Evolutionary conservation across 2,329 filamentous ascomycete genomes (phyloP).

Genomic region (Penicillium brasilianum): DNA sequence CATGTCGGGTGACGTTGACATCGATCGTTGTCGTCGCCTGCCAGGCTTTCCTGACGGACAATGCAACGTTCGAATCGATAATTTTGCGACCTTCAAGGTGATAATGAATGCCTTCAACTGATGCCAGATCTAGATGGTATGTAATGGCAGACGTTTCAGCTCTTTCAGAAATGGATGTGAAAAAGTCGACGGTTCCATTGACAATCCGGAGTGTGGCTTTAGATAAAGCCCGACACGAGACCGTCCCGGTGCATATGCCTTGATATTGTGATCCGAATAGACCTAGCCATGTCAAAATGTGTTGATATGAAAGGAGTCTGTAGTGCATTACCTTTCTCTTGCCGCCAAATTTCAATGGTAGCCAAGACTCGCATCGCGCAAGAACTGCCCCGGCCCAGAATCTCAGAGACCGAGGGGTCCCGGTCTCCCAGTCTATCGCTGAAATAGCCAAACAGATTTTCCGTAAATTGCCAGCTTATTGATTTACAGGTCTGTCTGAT

Average conservation of each 20-base stretch:
- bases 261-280: neutral
- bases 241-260: neutral
- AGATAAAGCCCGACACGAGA: neutral
- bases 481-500: neutral
- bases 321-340: neutral
- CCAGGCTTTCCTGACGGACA: neutral
- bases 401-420: neutral
- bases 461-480: neutral
- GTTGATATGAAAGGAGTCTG: accelerated
- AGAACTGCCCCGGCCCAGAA: neutral
- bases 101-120: neutral
- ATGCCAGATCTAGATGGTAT: neutral
- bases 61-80: neutral
- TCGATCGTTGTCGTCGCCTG: neutral
- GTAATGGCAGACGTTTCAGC: neutral
- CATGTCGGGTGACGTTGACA: neutral
- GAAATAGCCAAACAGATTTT: neutral
- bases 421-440: neutral
- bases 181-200: neutral
- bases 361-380: neutral
- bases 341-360: neutral
- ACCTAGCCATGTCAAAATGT: neutral
- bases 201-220: neutral
- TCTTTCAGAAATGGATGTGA: neutral
- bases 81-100: neutral